Evolutionary conservation across 495 filamentous ascomycete genomes (phyloP).

Genomic region (Glonium stellatum): DNA sequence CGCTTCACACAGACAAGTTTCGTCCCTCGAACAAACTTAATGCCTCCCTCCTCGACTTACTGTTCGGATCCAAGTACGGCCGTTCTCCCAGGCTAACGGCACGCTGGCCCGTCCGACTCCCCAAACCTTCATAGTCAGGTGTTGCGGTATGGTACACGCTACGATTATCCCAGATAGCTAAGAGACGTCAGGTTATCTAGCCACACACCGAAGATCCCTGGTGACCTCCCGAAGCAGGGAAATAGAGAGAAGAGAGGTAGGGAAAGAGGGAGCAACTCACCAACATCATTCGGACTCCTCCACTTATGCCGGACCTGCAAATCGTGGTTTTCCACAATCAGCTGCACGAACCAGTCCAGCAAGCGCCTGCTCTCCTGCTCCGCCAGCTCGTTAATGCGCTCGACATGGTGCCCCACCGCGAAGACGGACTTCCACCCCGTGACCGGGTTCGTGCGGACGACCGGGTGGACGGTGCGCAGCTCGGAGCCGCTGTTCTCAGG

Average conservation of each 20-base stretch:
- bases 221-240: slow-evolving; percentile 32
- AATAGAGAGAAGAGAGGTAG: too few relatives aligned
- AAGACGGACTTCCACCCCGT: slow-evolving; percentile 70
- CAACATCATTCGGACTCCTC: slow-evolving; percentile 20
- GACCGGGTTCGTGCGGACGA: slow-evolving; percentile 70
- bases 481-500: slow-evolving; percentile 61
- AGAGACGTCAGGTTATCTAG: too few relatives aligned
- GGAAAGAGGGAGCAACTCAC: too few relatives aligned
- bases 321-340: slow-evolving; percentile 70
- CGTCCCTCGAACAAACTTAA: neutral
- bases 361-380: slow-evolving; percentile 55
- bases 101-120: slow-evolving; percentile 52
- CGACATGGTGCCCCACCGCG: slow-evolving; percentile 53
- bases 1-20: too few relatives aligned
- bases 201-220: slow-evolving; percentile 42
- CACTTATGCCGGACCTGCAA: slow-evolving; percentile 60
- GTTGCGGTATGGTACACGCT: slow-evolving; percentile 64
- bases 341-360: slow-evolving; percentile 50
- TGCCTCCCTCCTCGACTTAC: neutral
- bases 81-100: slow-evolving; percentile 58
- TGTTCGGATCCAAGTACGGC: slow-evolving; percentile 50
- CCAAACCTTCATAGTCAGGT: slow-evolving; percentile 52
- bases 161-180: slow-evolving; percentile 71
- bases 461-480: slow-evolving; percentile 59
- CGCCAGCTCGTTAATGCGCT: slow-evolving; percentile 56